These are phyloP conservation scores for Smittium mucronatum DNA, from an alignment of 371 early-diverging fungal genomes.

Conservation along the genomic window DNA sequence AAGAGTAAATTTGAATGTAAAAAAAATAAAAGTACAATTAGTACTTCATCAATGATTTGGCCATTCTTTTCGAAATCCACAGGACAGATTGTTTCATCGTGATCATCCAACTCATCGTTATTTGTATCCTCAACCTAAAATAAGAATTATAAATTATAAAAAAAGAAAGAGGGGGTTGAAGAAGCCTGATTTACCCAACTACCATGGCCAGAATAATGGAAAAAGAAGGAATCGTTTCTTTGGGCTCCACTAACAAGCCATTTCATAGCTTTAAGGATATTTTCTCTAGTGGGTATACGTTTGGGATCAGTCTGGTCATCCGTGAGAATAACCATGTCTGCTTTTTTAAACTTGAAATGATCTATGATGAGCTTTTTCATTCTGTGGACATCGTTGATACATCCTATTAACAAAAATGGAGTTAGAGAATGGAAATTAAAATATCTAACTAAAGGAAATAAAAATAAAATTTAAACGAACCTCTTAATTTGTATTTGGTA, in stretches of 20 bases:
- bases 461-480: neutral
- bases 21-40: neutral
- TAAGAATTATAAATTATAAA: constrained; percentile 88
- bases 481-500: constrained; percentile 47
- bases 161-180: constrained; percentile 73
- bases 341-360: constrained; percentile 49
- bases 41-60: constrained; percentile 66
- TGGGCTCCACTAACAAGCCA: constrained; percentile 78
- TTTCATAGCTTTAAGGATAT: constrained; percentile 72
- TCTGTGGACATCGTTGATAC: constrained; percentile 84
- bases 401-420: constrained; percentile 29
- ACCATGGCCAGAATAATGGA: constrained; percentile 81
- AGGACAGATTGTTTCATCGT: constrained; percentile 73
- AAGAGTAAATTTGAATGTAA: neutral
- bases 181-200: constrained; percentile 20
- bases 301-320: constrained; percentile 65
- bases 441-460: neutral
- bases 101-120: constrained; percentile 78
- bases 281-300: constrained; percentile 60
- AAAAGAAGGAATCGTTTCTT: constrained; percentile 64
- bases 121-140: constrained; percentile 45
- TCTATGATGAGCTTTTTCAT: constrained; percentile 55
- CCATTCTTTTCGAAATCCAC: constrained; percentile 66
- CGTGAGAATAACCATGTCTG: constrained; percentile 68
- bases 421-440: neutral